These are phyloP conservation scores for Pulveroboletus sp. DNA, from an alignment of 768 basidiomycete species.

Conservation along the genomic window DNA sequence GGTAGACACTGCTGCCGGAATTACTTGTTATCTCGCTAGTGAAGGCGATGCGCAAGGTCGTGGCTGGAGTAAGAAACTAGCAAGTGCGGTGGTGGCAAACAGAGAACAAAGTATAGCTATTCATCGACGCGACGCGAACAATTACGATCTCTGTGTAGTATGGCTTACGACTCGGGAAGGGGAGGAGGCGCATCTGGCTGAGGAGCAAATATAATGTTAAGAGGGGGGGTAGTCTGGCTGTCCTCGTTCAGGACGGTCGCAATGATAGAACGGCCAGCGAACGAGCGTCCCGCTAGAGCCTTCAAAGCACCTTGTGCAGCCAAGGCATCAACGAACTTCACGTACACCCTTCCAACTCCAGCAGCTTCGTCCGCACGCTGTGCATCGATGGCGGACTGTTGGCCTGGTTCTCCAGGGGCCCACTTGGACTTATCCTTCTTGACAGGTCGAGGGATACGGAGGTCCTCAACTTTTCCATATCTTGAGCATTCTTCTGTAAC, in stretches of 20 bases:
- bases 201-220: constrained; percentile 78
- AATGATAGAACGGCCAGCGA: constrained; percentile 82
- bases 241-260: constrained; percentile 80
- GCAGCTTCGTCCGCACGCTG: constrained; percentile 78
- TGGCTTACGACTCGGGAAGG: constrained; percentile 41
- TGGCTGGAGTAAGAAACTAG: background rate
- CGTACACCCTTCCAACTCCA: constrained; percentile 94
- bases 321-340: constrained; percentile 66
- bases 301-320: constrained; percentile 72
- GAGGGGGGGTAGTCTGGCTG: constrained; percentile 79
- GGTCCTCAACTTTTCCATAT: constrained; percentile 77
- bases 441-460: constrained; percentile 83
- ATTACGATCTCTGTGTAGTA: background rate
- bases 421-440: constrained; percentile 83
- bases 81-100: constrained; percentile 19
- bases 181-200: constrained; percentile 81
- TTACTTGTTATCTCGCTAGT: background rate
- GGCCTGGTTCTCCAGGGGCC: constrained; percentile 56
- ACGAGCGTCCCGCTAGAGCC: constrained; percentile 83
- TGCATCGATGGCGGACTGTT: constrained; percentile 59
- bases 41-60: background rate
- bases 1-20: background rate
- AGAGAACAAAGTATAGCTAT: constrained; percentile 15
- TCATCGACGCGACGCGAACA: constrained; percentile 8
- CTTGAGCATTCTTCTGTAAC: constrained; percentile 84